phyloP scores from a whole-genome alignment of 495 filamentous ascomycete species.

The Xanthoparmelia taractica region DNA sequence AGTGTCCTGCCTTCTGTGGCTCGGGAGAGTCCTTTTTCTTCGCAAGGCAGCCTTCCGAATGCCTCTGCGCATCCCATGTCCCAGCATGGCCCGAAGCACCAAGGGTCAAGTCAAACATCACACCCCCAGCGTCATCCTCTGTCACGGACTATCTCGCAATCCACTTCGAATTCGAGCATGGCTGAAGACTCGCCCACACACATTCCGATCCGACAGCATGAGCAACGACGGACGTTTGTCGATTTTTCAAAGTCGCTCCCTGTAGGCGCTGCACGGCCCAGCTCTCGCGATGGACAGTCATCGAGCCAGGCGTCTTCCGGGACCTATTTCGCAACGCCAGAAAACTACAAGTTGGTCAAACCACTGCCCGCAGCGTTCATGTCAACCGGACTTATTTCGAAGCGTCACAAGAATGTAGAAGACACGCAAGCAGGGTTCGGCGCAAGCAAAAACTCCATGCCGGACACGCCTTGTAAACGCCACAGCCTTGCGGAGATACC shows the following conservation, averaged over 20 bases:
- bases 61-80: constrained; percentile 45
- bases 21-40: constrained; percentile 57
- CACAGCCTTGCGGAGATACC: constrained; percentile 56
- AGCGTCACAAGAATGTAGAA: constrained; percentile 59
- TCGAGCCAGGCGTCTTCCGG: constrained; percentile 41
- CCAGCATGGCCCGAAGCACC: constrained; percentile 24
- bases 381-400: constrained; percentile 91
- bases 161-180: constrained; percentile 71
- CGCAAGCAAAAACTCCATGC: constrained; percentile 53
- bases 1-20: constrained; percentile 51
- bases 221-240: constrained; percentile 45
- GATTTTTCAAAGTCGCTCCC: constrained; percentile 79
- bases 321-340: constrained; percentile 67
- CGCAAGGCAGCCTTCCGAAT: constrained; percentile 44
- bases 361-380: constrained; percentile 81
- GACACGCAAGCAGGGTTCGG: constrained; percentile 38
- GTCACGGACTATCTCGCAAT: constrained; percentile 74
- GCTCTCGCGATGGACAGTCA: constrained; percentile 26
- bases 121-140: constrained; percentile 66
- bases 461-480: constrained; percentile 94
- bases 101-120: constrained; percentile 31
- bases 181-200: constrained; percentile 68
- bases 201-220: constrained; percentile 48
- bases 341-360: constrained; percentile 74
- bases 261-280: constrained; percentile 52